Evolutionary conservation across 176 grass and related monocot genomes (phyloP).

Genomic region (Eleusine indica): DNA sequence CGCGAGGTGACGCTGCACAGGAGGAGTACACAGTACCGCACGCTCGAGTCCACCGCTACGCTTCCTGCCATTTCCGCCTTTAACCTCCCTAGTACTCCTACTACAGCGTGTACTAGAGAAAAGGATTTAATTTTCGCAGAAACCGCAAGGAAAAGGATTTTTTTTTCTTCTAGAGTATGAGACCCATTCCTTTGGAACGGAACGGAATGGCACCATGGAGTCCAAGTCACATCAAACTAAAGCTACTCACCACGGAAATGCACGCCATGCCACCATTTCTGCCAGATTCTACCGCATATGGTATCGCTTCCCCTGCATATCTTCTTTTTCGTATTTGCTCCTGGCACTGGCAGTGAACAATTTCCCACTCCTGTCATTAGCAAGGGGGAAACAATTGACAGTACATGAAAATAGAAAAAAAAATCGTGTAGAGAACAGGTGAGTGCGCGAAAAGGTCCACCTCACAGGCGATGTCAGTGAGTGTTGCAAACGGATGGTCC

Average conservation of each 20-base stretch:
- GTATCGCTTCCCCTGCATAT: background rate
- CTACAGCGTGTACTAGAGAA: no score
- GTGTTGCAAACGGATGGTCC: conserved; percentile 32
- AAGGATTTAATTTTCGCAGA: no score
- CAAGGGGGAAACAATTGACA: no score
- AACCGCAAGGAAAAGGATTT: no score
- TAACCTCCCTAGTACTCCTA: background rate
- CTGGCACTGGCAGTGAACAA: conserved; percentile 1
- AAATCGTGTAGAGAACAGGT: no score
- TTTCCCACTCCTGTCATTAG: background rate
- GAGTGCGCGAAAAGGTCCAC: conserved; percentile 20
- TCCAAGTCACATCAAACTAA: conserved; percentile 23
- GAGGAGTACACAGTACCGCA: background rate
- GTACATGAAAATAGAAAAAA: background rate
- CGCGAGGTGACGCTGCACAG: background rate
- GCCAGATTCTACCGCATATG: conserved; percentile 34
- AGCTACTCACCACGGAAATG: background rate
- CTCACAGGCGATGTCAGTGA: conserved; percentile 40
- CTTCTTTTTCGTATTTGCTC: background rate
- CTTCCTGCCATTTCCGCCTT: background rate
- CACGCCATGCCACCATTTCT: conserved; percentile 7
- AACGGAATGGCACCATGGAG: background rate
- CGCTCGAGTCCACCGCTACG: background rate
- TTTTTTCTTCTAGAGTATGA: no score
- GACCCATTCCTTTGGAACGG: background rate